Percentiles rank a stretch among this genome's conserved stretches.
phyloP scores from a whole-genome alignment of 495 filamentous ascomycete genomes.

The Penicillium alfredii region DNA sequence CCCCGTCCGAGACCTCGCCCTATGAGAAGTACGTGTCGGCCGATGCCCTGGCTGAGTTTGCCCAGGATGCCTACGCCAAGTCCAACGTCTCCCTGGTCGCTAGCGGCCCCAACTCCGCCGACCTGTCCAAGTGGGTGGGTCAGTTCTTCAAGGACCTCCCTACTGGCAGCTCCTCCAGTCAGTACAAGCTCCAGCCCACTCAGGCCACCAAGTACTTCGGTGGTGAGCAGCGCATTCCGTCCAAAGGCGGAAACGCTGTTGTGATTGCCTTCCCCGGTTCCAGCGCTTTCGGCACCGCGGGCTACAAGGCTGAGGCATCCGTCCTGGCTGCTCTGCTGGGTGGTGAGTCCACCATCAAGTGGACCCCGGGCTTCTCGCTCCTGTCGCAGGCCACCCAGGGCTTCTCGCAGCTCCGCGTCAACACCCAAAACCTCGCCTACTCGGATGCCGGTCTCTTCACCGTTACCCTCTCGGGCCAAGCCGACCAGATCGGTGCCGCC shows the following conservation, averaged over 20 bases:
- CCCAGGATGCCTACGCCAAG: slow-evolving; percentile 73
- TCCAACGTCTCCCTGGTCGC: slow-evolving; percentile 85
- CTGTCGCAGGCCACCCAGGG: slow-evolving; percentile 69
- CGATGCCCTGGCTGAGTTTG: slow-evolving; percentile 63
- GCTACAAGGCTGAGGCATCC: slow-evolving; percentile 81
- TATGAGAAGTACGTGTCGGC: slow-evolving; percentile 72
- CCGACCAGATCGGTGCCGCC: slow-evolving; percentile 60
- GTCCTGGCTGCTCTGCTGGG: slow-evolving; percentile 89
- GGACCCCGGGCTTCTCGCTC: slow-evolving; percentile 87
- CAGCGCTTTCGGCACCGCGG: slow-evolving; percentile 59
- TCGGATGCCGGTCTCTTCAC: slow-evolving; percentile 89
- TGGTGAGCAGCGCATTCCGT: slow-evolving; percentile 85
- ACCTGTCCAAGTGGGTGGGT: slow-evolving; percentile 84
- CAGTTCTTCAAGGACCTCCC: slow-evolving; percentile 70
- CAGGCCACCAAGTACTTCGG: slow-evolving; percentile 77
- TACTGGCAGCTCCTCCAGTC: slow-evolving; percentile 27
- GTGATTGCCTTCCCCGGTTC: slow-evolving; percentile 92
- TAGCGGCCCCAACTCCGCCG: slow-evolving; percentile 70
- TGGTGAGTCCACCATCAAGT: slow-evolving; percentile 87
- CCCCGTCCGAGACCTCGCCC: slow-evolving; percentile 62
- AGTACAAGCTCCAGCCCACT: slow-evolving; percentile 36
- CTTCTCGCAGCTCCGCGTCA: slow-evolving; percentile 57
- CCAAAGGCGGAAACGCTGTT: slow-evolving; percentile 64
- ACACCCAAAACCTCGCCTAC: slow-evolving; percentile 75
- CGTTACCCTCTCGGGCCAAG: slow-evolving; percentile 69